Conservation (phyloP, 208 protist species). For the Angomonas ambiguus region DNA sequence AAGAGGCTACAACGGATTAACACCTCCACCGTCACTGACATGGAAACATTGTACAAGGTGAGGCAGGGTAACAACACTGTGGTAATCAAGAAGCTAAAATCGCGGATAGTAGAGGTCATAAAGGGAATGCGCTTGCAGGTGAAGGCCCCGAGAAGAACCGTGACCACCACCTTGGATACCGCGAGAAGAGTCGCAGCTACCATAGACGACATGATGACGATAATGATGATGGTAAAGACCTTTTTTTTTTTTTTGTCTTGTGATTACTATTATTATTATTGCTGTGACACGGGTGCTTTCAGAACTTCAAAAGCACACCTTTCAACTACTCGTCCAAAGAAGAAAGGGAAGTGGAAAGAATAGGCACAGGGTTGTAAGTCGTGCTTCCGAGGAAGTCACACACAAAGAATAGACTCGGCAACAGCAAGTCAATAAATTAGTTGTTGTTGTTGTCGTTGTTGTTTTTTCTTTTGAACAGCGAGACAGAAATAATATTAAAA, state of each 20-base stretch:
- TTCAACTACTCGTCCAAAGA: too few species aligned
- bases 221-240: background rate
- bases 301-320: background rate
- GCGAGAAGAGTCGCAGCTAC: constrained; percentile 23
- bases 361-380: too few species aligned
- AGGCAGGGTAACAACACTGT: constrained; percentile 40
- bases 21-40: constrained; percentile 26
- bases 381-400: too few species aligned
- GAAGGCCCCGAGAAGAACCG: constrained; percentile 41
- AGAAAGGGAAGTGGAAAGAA: too few species aligned
- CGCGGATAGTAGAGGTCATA: constrained; percentile 22
- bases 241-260: constrained; percentile 11
- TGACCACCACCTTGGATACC: constrained; percentile 42
- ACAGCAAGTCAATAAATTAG: too few species aligned
- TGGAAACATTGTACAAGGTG: constrained; percentile 36
- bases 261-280: constrained; percentile 28
- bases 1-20: constrained; percentile 33
- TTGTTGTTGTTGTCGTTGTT: background rate
- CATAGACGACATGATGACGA: background rate
- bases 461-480: constrained; percentile 2
- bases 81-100: constrained; percentile 47
- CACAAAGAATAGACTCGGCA: too few species aligned
- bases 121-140: constrained; percentile 34
- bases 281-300: constrained; percentile 12
- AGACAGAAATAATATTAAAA: background rate